phyloP scores from a whole-genome alignment of 2,329 filamentous ascomycete species.

The Stagonosporopsis tanaceti region DNA sequence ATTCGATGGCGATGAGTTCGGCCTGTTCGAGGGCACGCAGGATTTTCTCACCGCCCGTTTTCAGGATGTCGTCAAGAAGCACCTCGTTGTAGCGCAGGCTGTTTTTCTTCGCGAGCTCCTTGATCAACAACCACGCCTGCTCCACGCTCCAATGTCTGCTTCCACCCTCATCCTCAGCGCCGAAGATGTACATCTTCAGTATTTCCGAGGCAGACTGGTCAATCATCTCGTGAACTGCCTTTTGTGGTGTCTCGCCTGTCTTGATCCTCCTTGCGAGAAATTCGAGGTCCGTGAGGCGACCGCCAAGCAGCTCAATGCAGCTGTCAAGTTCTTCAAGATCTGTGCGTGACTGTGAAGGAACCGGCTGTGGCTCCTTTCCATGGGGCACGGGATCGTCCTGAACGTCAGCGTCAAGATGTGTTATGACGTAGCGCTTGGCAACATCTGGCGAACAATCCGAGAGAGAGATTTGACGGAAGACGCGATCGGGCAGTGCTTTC shows the following conservation, averaged over 20 bases:
- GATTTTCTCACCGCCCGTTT: conserved; percentile 73
- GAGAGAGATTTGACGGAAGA: conserved; percentile 85
- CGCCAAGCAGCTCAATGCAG: conserved; percentile 83
- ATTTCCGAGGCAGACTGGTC: conserved; percentile 89
- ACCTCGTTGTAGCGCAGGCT: conserved; percentile 85
- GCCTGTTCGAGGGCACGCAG: conserved; percentile 83
- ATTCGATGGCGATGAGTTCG: conserved; percentile 82
- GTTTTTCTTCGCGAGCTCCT: conserved; percentile 73
- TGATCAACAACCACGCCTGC: conserved; percentile 91
- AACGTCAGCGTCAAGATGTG: conserved; percentile 70
- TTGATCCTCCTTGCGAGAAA: conserved; percentile 91
- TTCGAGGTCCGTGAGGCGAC: conserved; percentile 93
- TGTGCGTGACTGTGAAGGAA: conserved; percentile 56
- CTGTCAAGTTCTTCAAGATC: conserved; percentile 78
- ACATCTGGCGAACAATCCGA: conserved; percentile 85
- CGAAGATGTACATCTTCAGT: conserved; percentile 86
- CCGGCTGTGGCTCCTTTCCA: conserved; percentile 51
- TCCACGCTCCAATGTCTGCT: conserved; percentile 77
- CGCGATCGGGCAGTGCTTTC: conserved; percentile 86
- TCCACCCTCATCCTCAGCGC: conserved; percentile 60
- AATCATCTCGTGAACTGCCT: conserved; percentile 87
- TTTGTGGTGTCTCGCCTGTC: conserved; percentile 80
- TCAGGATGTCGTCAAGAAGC: conserved; percentile 78
- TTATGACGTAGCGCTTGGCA: conserved; percentile 89
- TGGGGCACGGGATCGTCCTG: conserved; percentile 51